Evolutionary conservation across 495 filamentous ascomycete species (phyloP), one percentile per base, ranked within the genome.

Genomic region (Penicillium turbatum): DNA sequence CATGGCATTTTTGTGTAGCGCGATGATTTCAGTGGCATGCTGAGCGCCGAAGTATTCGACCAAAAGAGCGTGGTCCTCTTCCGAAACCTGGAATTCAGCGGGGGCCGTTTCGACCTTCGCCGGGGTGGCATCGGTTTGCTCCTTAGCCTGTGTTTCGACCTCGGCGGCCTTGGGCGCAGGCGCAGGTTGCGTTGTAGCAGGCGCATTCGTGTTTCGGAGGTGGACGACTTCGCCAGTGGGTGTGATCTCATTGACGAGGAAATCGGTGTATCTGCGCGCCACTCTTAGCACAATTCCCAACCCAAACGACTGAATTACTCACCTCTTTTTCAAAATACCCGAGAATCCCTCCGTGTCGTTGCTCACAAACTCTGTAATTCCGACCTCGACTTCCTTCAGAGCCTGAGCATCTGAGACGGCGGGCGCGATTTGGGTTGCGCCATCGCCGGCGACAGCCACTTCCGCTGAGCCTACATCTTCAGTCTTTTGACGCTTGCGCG

Each of bases 191-290:
- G 53, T 32, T 7, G 24, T 6, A 10, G 42, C 29, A 53, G 55
- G 37, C 13, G 67, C 53, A 19, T 69, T 65, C 40, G 80, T 51
- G 71, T 74, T 72, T 53, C 71, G 65, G 39, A 98, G 78, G 68
- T 96, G 90, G 38, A 92, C 61, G 3, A 96, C 92, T 43, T 83
- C 72, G 11, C 91, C 92, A 64, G 85, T 80, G 10, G 84, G 85
- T 12, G 79, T 68, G 57, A 98, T 93, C 72, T 98, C 93, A 66
- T 96, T 90, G 51, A 98, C 93, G 43, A 92, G 72, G 68, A 98
- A 98, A 66, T 98, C 93, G 12, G 92, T 95, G 70, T 90, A 98
- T 59, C 90, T 93, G 54, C 9, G 49, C 29, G 6, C 48, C 57
- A 26, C 16, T 6, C 2, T 56, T 42, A 56, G 37, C 34, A 31